phyloP scores from a whole-genome alignment of 202 grass and related monocot species.

The Panicum hallii region DNA sequence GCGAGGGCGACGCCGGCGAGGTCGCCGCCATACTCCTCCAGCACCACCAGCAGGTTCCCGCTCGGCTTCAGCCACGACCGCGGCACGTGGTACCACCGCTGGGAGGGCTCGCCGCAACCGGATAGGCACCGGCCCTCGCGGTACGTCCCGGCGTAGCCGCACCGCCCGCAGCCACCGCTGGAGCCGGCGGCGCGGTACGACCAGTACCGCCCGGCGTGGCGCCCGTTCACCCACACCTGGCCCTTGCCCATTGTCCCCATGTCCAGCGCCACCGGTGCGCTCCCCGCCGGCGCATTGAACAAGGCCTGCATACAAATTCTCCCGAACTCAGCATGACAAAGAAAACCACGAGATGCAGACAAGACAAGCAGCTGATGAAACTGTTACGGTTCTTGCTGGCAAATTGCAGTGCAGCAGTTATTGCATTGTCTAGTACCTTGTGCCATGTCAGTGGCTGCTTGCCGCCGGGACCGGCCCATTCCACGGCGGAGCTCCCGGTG shows the following conservation, averaged over 20 bases:
- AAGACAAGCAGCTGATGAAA: not conserved
- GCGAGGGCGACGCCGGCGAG: slow-evolving; percentile 72
- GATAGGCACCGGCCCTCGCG: slow-evolving; percentile 59
- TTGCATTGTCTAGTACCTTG: slow-evolving; percentile 49
- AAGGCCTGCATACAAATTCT: slow-evolving; percentile 33
- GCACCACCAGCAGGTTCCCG: slow-evolving; percentile 85
- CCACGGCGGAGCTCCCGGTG: slow-evolving; percentile 74
- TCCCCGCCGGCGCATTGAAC: slow-evolving; percentile 77
- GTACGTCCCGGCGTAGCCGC: slow-evolving; percentile 76
- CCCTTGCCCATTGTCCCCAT: slow-evolving; percentile 98
- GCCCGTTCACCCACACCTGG: slow-evolving; percentile 89
- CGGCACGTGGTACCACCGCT: slow-evolving; percentile 96
- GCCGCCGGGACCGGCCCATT: slow-evolving; percentile 60
- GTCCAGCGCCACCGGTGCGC: slow-evolving; percentile 79
- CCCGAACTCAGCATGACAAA: not conserved
- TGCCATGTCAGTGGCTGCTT: slow-evolving; percentile 86
- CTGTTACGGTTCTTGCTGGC: not conserved
- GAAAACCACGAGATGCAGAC: not conserved
- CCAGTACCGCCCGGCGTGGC: slow-evolving; percentile 83
- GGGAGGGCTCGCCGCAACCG: slow-evolving; percentile 73
- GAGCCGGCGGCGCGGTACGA: slow-evolving; percentile 63
- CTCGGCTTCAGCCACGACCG: slow-evolving; percentile 83
- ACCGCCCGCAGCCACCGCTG: slow-evolving; percentile 56
- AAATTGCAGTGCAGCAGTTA: not conserved
- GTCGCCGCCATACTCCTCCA: slow-evolving; percentile 91